These are phyloP conservation scores for Ascoidea rubescens DNA, from an alignment of 805 yeast genomes.

Conservation along the genomic window DNA sequence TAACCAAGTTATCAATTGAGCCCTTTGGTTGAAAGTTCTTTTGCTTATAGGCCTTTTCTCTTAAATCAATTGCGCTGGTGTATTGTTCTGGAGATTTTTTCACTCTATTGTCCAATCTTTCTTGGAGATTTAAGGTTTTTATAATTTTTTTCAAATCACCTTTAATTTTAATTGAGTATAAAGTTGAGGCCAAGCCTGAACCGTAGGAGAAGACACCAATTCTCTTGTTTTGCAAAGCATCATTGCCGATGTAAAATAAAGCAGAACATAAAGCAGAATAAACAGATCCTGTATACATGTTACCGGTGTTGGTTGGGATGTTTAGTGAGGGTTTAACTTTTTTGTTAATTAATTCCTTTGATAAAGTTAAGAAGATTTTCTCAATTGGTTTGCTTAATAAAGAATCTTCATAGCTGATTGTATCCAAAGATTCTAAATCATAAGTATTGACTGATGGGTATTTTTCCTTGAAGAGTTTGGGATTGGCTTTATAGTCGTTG, in stretches of 20 bases:
- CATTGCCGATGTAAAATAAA: slow-evolving; percentile 61
- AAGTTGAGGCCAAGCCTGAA: slow-evolving; percentile 89
- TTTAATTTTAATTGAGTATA: slow-evolving; percentile 64
- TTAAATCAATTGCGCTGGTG: slow-evolving; percentile 64
- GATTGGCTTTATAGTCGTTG: slow-evolving; percentile 72
- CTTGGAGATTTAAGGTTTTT: slow-evolving; percentile 49
- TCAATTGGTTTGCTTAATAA: slow-evolving; percentile 71
- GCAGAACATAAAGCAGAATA: slow-evolving; percentile 80
- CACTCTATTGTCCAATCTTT: slow-evolving; percentile 52
- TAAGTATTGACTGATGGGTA: slow-evolving; percentile 20
- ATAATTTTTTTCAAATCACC: slow-evolving; percentile 69
- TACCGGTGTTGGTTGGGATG: slow-evolving; percentile 94
- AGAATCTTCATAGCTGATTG: slow-evolving; percentile 59
- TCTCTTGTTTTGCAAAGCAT: slow-evolving; percentile 66
- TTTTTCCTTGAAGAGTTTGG: slow-evolving; percentile 43
- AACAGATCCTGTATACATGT: slow-evolving; percentile 92
- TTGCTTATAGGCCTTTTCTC: slow-evolving; percentile 83
- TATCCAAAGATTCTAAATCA: slow-evolving; percentile 21
- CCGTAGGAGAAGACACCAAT: slow-evolving; percentile 94
- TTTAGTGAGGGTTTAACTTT: slow-evolving; percentile 70
- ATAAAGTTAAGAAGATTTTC: slow-evolving; percentile 67
- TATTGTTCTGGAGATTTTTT: slow-evolving; percentile 65
- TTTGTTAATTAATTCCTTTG: slow-evolving; percentile 51
- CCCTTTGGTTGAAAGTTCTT: slow-evolving; percentile 74
- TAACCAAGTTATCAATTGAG: slow-evolving; percentile 49